These are phyloP conservation scores for Penicillium sp. DNA, from an alignment of 2,329 filamentous ascomycete genomes.

Conservation along the genomic window DNA sequence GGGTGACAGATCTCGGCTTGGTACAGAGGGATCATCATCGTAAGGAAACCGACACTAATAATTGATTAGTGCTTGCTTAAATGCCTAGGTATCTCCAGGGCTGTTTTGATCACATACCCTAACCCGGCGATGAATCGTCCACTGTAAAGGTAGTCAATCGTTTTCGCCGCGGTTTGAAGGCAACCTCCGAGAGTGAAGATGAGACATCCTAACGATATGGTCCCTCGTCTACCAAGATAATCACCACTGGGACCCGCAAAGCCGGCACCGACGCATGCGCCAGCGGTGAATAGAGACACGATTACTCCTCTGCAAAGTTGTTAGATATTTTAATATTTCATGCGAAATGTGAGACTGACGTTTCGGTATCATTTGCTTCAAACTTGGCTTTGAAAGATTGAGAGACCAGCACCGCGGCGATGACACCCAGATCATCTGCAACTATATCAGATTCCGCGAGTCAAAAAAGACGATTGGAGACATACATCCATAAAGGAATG, in stretches of 20 bases:
- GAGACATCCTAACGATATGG: constrained; percentile 62
- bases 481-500: constrained; percentile 48
- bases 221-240: constrained; percentile 58
- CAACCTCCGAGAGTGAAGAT: constrained; percentile 64
- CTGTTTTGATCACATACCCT: constrained; percentile 21
- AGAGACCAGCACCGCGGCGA: constrained; percentile 48
- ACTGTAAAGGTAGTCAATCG: constrained; percentile 55
- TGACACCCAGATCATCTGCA: constrained; percentile 50
- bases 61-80: constrained; percentile 32
- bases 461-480: background rate
- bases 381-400: constrained; percentile 31
- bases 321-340: background rate
- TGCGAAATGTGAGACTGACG: constrained; percentile 15
- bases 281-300: constrained; percentile 67
- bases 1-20: constrained; percentile 74
- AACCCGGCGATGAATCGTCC: constrained; percentile 60
- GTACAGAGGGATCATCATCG: constrained; percentile 62
- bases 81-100: background rate
- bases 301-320: constrained; percentile 51
- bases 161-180: constrained; percentile 61
- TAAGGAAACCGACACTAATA: constrained; percentile 49
- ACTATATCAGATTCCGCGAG: background rate
- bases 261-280: constrained; percentile 62
- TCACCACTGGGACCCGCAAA: constrained; percentile 58
- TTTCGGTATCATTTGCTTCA: constrained; percentile 23